These are phyloP conservation scores for Entomortierella beljakovae DNA, from an alignment of 192 early-diverging fungal species.

Conservation along the genomic window DNA sequence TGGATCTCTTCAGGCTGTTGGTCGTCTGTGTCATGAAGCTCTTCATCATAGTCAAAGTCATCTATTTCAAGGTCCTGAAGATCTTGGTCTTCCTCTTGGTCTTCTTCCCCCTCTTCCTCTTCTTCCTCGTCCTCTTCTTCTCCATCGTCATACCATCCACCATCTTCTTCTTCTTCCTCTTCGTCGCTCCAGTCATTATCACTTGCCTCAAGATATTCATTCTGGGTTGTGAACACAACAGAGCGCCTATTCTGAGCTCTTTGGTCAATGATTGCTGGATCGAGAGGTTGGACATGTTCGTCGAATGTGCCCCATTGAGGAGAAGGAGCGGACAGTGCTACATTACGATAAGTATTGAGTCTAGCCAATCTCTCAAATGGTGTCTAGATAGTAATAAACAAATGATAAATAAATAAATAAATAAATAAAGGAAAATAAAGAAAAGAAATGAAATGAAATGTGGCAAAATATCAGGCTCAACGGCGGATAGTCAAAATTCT, in stretches of 20 bases:
- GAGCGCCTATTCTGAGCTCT: slow-evolving; percentile 32
- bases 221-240: slow-evolving; percentile 44
- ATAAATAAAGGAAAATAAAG: neutral
- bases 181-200: slow-evolving; percentile 64
- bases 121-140: slow-evolving; percentile 65
- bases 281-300: slow-evolving; percentile 38
- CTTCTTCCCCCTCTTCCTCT: slow-evolving; percentile 56
- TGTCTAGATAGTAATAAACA: too few species aligned
- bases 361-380: slow-evolving; percentile 83
- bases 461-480: neutral
- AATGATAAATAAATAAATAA: too few species aligned
- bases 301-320: slow-evolving; percentile 52
- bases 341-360: slow-evolving; percentile 80
- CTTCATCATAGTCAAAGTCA: slow-evolving; percentile 51
- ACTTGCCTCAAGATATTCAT: slow-evolving; percentile 49
- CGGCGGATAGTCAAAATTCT: neutral
- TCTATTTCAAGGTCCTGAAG: slow-evolving; percentile 41
- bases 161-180: slow-evolving; percentile 61
- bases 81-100: slow-evolving; percentile 22
- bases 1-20: neutral
- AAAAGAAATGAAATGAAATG: neutral
- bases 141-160: slow-evolving; percentile 54
- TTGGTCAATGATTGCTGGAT: slow-evolving; percentile 38
- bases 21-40: slow-evolving; percentile 17
- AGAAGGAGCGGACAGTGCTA: slow-evolving; percentile 45